Evolutionary conservation across 2,329 filamentous ascomycete species (phyloP).

Genomic region (Fusarium sororula): DNA sequence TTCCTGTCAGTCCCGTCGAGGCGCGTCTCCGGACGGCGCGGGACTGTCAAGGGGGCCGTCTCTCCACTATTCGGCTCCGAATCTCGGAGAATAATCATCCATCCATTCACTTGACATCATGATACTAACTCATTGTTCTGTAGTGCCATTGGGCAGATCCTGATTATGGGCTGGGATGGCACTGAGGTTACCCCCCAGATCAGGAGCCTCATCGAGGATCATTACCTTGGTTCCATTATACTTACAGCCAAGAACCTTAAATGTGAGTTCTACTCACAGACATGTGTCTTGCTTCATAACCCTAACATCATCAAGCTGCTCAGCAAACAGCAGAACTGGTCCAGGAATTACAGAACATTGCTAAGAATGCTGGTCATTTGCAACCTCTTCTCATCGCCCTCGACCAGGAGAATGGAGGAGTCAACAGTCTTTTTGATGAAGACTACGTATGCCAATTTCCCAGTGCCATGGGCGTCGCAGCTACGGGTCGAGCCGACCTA

Average conservation of each 20-base stretch:
- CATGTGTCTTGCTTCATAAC: conserved; percentile 31
- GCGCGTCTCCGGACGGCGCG: conserved; percentile 6
- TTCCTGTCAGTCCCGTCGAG: neutral
- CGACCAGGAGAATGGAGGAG: conserved; percentile 97
- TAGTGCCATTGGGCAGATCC: conserved; percentile 78
- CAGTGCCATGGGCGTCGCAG: conserved; percentile 96
- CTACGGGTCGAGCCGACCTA: conserved; percentile 83
- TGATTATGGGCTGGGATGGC: conserved; percentile 88
- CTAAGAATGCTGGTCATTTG: conserved; percentile 87
- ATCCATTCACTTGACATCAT: neutral
- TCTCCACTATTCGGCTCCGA: conserved; percentile 36
- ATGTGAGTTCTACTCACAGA: conserved; percentile 61
- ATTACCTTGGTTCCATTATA: conserved; percentile 88
- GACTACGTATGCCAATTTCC: conserved; percentile 97
- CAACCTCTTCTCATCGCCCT: conserved; percentile 89
- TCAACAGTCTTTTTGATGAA: conserved; percentile 96
- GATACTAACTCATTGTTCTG: conserved; percentile 41
- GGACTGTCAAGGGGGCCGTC: conserved; percentile 2
- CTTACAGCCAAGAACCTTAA: conserved; percentile 87
- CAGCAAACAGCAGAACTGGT: conserved; percentile 89
- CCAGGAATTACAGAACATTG: conserved; percentile 91
- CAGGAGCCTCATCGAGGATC: conserved; percentile 79
- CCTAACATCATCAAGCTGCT: conserved; percentile 69
- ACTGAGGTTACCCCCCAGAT: conserved; percentile 86
- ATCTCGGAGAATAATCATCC: conserved; percentile 13